phyloP scores from a whole-genome alignment of 1,284 basidiomycete species.

The Gastroboletus turbinatus region DNA sequence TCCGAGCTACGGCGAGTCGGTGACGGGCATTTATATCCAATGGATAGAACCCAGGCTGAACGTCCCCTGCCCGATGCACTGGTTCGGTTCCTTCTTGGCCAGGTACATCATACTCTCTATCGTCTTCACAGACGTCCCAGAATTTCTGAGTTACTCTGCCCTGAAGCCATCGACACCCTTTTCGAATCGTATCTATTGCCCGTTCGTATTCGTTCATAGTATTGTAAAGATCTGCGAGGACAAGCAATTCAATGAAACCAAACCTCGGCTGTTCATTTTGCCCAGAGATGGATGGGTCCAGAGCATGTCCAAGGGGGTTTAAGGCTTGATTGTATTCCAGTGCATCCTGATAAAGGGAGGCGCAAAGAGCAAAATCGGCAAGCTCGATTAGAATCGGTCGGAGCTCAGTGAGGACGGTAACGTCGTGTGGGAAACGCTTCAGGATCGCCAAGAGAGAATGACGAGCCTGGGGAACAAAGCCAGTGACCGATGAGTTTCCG shows the following conservation, averaged over 20 bases:
- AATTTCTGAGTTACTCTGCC: conserved; percentile 1
- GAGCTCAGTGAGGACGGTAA: conserved; percentile 82
- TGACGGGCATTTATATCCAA: conserved; percentile 51
- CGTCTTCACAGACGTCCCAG: conserved; percentile 2
- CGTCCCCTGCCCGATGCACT: not conserved
- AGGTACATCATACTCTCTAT: conserved; percentile 31
- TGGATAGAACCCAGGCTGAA: conserved; percentile 1
- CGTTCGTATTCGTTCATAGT: not conserved
- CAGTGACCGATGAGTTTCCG: not conserved
- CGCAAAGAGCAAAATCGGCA: not conserved
- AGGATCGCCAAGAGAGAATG: conserved; percentile 4
- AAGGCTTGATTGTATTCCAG: not conserved
- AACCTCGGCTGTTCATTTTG: not conserved
- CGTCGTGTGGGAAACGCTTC: conserved; percentile 54
- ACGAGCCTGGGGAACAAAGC: conserved; percentile 27
- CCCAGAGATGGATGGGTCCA: conserved; percentile 56
- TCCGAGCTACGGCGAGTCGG: conserved; percentile 79
- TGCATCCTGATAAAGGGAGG: not conserved
- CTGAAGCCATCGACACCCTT: conserved; percentile 1
- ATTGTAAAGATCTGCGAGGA: conserved; percentile 1
- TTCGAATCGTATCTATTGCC: conserved; percentile 1
- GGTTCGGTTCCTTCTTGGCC: conserved; percentile 18
- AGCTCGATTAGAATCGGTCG: conserved; percentile 38
- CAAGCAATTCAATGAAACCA: conserved; percentile 1
- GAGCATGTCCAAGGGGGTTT: not conserved